These are phyloP conservation scores for Hyaloscypha hepaticicola DNA, from an alignment of 495 filamentous ascomycete species.

Conservation along the genomic window DNA sequence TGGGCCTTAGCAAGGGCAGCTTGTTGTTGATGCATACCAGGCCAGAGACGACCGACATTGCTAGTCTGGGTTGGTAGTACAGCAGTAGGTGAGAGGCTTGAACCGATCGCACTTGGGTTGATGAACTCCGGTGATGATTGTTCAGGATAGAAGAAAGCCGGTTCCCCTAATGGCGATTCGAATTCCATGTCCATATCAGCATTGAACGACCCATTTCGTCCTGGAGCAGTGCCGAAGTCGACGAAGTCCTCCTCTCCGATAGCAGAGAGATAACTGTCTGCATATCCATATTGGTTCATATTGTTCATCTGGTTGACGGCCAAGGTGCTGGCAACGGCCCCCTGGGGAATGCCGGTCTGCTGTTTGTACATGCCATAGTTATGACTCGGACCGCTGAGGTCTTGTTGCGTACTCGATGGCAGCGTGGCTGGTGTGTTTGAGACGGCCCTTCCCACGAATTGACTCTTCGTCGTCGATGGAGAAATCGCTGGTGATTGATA, in stretches of 20 bases:
- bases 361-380: constrained; percentile 91
- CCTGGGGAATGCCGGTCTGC: constrained; percentile 82
- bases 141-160: constrained; percentile 47
- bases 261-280: constrained; percentile 53
- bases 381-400: constrained; percentile 78
- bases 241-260: constrained; percentile 48
- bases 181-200: constrained; percentile 66
- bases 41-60: constrained; percentile 72
- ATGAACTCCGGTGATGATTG: constrained; percentile 49
- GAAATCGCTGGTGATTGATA: constrained; percentile 50
- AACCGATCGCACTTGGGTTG: constrained; percentile 68
- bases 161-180: constrained; percentile 48
- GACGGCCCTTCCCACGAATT: constrained; percentile 31
- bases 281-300: constrained; percentile 50
- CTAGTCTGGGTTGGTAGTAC: constrained; percentile 43
- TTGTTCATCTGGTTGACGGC: constrained; percentile 65
- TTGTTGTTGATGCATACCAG: constrained; percentile 89
- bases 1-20: constrained; percentile 77
- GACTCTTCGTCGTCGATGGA: constrained; percentile 39
- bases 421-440: constrained; percentile 40
- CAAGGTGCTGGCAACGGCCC: constrained; percentile 68
- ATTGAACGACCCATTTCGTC: constrained; percentile 39
- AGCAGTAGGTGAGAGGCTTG: constrained; percentile 35
- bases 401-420: constrained; percentile 45
- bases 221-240: constrained; percentile 58